phyloP scores from a whole-genome alignment of 768 basidiomycete genomes.

The Chalciporus pseudorubinellus region DNA sequence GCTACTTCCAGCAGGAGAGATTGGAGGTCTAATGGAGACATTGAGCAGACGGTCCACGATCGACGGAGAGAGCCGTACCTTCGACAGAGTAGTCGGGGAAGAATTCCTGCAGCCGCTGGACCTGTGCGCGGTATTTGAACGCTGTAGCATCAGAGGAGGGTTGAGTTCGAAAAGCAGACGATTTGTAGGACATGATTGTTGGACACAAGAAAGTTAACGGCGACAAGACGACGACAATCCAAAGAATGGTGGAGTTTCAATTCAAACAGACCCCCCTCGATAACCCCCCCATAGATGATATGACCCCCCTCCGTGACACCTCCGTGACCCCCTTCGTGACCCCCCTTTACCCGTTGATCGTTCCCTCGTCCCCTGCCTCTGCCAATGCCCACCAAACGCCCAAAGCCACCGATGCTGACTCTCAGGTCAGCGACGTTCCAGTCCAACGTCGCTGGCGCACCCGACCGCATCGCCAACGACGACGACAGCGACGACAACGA shows the following conservation, averaged over 20 bases:
- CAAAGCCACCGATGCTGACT: conserved; percentile 53
- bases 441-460: conserved; percentile 25
- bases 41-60: conserved; percentile 27
- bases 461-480: conserved; percentile 23
- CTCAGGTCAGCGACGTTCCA: conserved; percentile 34
- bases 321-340: conserved; percentile 10
- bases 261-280: conserved; percentile 6
- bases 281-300: conserved; percentile 15
- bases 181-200: conserved; percentile 31
- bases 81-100: conserved; percentile 71
- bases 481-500: conserved; percentile 13
- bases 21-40: conserved; percentile 50
- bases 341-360: background rate
- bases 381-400: conserved; percentile 32
- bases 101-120: conserved; percentile 63
- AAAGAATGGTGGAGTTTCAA: conserved; percentile 26
- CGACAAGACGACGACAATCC: background rate
- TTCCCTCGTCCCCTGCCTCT: background rate
- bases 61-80: conserved; percentile 39
- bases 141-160: conserved; percentile 13
- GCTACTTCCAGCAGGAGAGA: conserved; percentile 63
- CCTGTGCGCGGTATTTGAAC: conserved; percentile 51
- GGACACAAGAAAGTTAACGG: background rate
- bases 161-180: conserved; percentile 27
- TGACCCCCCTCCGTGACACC: background rate